phyloP scores from a whole-genome alignment of 106 monocot species.

The Alisma plantagoaquatica region DNA sequence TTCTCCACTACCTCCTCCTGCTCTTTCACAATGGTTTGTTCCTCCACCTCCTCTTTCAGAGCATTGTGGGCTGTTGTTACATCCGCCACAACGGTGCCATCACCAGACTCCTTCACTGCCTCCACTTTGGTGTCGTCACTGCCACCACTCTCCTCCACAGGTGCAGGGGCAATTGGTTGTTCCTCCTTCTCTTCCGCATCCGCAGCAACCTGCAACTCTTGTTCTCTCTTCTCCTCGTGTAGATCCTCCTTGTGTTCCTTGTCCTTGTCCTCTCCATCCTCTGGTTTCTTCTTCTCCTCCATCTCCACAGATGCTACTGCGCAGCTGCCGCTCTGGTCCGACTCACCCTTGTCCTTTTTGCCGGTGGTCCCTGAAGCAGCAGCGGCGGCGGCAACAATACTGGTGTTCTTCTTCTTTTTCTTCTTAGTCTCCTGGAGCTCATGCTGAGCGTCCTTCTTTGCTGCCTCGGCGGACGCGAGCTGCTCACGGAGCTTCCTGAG shows the following conservation, averaged over 20 bases:
- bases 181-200: constrained; percentile 5
- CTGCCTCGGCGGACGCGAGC: constrained; percentile 49
- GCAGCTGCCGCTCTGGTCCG: no score
- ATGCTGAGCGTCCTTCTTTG: constrained; percentile 33
- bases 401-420: no score
- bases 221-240: not conserved
- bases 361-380: no score
- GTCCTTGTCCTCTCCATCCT: no score
- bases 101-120: not conserved
- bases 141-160: no score
- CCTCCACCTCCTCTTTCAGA: not conserved
- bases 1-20: no score
- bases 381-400: no score
- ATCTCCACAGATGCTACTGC: no score
- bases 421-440: constrained; percentile 56
- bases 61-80: not conserved
- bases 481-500: constrained; percentile 67
- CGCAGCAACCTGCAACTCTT: not conserved
- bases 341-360: no score
- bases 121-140: not conserved
- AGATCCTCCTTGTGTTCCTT: not conserved
- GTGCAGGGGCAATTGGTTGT: not conserved
- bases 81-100: not conserved
- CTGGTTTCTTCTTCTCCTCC: no score
- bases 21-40: not conserved